Evolutionary conservation across 108 stramenopile species (phyloP).

Genomic region (Cyclostephanos tholiformis): DNA sequence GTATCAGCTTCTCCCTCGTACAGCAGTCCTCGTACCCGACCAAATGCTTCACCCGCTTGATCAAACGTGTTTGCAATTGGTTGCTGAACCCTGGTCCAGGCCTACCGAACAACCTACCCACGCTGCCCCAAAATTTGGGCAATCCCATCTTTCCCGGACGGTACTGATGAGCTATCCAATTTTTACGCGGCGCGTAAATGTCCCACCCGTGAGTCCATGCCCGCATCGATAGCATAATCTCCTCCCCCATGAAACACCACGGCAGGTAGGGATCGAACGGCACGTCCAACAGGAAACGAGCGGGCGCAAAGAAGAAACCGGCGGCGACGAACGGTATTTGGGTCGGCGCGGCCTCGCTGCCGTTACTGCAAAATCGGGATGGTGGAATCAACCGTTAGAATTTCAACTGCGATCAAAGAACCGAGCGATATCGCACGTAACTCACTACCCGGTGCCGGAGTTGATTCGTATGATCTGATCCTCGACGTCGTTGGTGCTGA

Average conservation of each 20-base stretch:
- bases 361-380: too few species aligned
- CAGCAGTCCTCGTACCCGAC: conserved; percentile 70
- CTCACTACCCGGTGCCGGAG: conserved; percentile 52
- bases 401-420: too few species aligned
- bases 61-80: conserved; percentile 39
- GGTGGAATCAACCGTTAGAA: too few species aligned
- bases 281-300: conserved; percentile 77
- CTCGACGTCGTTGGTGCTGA: conserved; percentile 64
- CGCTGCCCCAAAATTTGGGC: conserved; percentile 97
- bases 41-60: conserved; percentile 73
- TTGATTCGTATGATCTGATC: conserved; percentile 82
- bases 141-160: conserved; percentile 76
- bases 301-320: conserved; percentile 91
- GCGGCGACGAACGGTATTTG: conserved; percentile 83
- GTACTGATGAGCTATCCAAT: conserved; percentile 94
- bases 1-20: conserved; percentile 45
- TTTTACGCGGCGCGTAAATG: conserved; percentile 90
- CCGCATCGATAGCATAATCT: conserved; percentile 85
- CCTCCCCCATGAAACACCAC: conserved; percentile 98
- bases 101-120: conserved; percentile 71
- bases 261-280: conserved; percentile 95
- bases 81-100: conserved; percentile 61
- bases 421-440: too few species aligned
- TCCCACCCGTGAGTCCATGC: conserved; percentile 93
- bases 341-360: conserved; percentile 38